Conservation (phyloP, 2,329 filamentous ascomycete species). For the Coniochaeta sp. region DNA sequence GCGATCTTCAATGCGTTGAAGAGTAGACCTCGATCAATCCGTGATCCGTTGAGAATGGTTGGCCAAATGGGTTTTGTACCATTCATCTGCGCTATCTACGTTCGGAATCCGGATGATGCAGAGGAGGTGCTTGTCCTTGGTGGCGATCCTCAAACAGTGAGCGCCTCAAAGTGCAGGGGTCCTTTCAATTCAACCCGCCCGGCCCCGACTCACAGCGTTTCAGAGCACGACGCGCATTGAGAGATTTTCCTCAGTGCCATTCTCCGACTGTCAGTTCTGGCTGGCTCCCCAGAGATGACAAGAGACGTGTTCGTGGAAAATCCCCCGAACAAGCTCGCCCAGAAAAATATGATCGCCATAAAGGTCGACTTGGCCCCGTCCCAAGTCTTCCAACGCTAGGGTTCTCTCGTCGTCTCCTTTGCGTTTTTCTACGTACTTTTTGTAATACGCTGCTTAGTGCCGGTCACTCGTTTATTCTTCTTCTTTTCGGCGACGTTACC, state of each 20-base stretch:
- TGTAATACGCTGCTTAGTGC: slow-evolving; percentile 9
- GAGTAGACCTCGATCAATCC: not conserved
- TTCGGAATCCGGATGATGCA: not conserved
- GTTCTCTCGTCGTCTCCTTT: not conserved
- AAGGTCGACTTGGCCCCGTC: not conserved
- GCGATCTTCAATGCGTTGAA: not conserved
- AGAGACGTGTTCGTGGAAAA: not conserved
- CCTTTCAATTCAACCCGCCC: slow-evolving; percentile 4
- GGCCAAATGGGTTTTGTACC: not conserved
- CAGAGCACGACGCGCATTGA: not conserved
- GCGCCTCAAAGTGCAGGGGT: slow-evolving; percentile 6
- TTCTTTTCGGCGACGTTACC: not conserved
- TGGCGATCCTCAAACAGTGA: slow-evolving; percentile 8
- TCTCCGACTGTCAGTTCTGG: not conserved
- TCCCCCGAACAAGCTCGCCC: not conserved
- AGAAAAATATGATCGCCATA: slow-evolving; percentile 1
- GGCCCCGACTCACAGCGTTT: slow-evolving; percentile 9
- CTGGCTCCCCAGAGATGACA: not conserved
- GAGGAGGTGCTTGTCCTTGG: slow-evolving; percentile 1
- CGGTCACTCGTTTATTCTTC: slow-evolving; percentile 14
- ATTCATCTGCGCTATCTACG: not conserved
- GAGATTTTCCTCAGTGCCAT: not conserved
- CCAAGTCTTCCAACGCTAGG: not conserved
- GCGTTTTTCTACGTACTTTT: not conserved
- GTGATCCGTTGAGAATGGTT: not conserved